Conservation (phyloP, 805 yeast species). For the Myxozyma udenii region DNA sequence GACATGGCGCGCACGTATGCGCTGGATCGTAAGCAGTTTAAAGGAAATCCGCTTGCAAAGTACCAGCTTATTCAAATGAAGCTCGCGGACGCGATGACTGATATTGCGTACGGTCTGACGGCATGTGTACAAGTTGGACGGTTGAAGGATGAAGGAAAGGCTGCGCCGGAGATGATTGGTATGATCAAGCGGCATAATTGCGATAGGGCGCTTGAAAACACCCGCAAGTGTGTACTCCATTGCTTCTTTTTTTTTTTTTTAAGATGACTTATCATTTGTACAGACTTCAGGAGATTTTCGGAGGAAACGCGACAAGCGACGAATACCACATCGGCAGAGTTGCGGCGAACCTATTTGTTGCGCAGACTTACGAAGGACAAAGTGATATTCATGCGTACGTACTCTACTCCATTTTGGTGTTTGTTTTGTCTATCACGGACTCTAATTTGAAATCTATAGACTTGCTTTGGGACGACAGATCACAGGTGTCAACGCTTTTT, state of each 20-base stretch:
- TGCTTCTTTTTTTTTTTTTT: neutral
- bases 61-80: conserved; percentile 45
- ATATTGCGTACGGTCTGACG: conserved; percentile 41
- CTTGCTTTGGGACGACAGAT: conserved; percentile 42
- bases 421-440: neutral
- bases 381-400: conserved; percentile 46
- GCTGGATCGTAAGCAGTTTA: conserved; percentile 43
- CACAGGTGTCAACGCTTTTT: conserved; percentile 42
- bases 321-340: conserved; percentile 46
- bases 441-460: neutral
- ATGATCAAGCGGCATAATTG: conserved; percentile 46
- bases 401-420: neutral
- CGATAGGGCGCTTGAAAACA: conserved; percentile 42
- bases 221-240: conserved; percentile 34
- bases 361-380: conserved; percentile 48
- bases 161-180: conserved; percentile 45
- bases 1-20: conserved; percentile 41
- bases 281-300: conserved; percentile 44
- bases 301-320: conserved; percentile 47
- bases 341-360: conserved; percentile 45
- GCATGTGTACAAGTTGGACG: conserved; percentile 45
- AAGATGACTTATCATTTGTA: neutral
- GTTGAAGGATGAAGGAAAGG: conserved; percentile 41
- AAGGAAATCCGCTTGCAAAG: conserved; percentile 41
- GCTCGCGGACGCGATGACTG: conserved; percentile 45